Base-by-base conservation (phyloP, 2,329 filamentous ascomycete species). In the Sporothrix phasma region DNA sequence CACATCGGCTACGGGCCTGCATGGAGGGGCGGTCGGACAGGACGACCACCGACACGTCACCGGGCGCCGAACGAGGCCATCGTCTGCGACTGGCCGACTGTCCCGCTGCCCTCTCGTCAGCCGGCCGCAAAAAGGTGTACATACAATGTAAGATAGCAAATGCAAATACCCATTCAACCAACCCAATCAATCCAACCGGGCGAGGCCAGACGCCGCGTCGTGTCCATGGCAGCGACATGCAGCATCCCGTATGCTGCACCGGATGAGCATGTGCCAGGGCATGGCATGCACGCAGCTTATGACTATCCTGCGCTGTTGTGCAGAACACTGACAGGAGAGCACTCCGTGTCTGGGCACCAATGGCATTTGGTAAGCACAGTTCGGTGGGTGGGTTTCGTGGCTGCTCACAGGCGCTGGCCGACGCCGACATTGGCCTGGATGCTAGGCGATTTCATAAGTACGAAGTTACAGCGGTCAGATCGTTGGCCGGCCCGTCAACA, bases 111-210 rank as follows among this genome's bases (percentile, higher is more conserved):
- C 11, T 41, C 53, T 41, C 3, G 19, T 17, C 53, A 41, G 34
- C 19, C 3, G 19, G 5, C 19, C 39, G 26, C 39, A 6, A 45
- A 58, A 26, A 8, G 61, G 22, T 59, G 47, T 64, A 64, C 34
- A 58, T 59, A 56, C 19, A 58, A 58, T 59, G 62, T 59, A 59
- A 59, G 53, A 51, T 59, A 64, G 53, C 53, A 51, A 64, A 59
- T 59, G 53, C 26, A 64, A 59, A 59, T 51, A 64, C 53, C 53
- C 41, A 56, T 45, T 63, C 29, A 62, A n/a, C n/a, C n/a, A n/a
- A n/a, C n/a, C n/a, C n/a, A n/a, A n/a, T n/a, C n/a, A n/a, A n/a
- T n/a, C 17, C 58, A 24, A 22, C 29, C 24, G 8, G 17, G n/a
- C 31, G 29, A 37, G 46, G 24, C 15, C 22, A 19, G 24, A 31